These are phyloP conservation scores for Fraxinus xanthoxyloides DNA, from an alignment of 305 asterid genomes.

Conservation along the genomic window DNA sequence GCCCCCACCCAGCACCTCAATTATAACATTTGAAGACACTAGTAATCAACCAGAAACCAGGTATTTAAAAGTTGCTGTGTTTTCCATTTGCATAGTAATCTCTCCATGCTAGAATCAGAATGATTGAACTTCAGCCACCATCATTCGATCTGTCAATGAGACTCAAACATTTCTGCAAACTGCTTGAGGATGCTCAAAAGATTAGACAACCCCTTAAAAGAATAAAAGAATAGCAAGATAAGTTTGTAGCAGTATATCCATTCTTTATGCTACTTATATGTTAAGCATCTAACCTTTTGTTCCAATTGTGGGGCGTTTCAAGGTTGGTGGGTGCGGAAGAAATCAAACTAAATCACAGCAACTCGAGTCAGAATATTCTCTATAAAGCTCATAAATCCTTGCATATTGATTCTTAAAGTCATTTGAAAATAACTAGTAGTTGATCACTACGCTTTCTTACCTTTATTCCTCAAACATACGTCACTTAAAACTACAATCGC, in stretches of 20 bases:
- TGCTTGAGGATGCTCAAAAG: neutral
- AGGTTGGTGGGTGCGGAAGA: neutral
- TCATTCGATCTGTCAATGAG: neutral
- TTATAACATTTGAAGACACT: neutral
- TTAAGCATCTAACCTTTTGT: neutral
- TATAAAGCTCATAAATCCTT: neutral
- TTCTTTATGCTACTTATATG: neutral
- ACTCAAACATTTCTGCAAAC: neutral
- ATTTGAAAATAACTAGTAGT: neutral
- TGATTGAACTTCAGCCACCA: neutral
- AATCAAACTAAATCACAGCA: neutral
- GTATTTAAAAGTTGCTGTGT: neutral
- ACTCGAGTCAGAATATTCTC: neutral
- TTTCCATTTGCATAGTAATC: neutral
- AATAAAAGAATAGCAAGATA: neutral
- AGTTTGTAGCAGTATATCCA: neutral
- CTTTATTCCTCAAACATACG: neutral
- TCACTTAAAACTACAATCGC: neutral
- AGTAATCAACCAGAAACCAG: neutral
- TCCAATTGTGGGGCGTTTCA: neutral
- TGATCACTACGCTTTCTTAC: neutral
- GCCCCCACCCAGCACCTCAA: neutral
- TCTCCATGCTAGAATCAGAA: neutral
- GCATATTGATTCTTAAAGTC: neutral
- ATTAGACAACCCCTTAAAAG: neutral